Conservation (phyloP, 2,329 filamentous ascomycete genomes). For the Penicillium glabrum region DNA sequence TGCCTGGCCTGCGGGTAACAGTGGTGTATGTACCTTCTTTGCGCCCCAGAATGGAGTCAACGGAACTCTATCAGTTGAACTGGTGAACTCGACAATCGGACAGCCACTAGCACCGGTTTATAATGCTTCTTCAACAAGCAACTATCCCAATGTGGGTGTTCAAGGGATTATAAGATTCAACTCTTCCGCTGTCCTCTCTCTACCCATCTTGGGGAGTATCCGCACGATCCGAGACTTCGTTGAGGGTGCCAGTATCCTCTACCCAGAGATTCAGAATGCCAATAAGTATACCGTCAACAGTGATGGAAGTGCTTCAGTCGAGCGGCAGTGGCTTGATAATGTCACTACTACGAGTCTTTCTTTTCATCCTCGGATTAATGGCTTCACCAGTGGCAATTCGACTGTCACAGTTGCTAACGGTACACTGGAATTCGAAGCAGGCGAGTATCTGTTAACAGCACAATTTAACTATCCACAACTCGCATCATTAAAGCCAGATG, state of each 20-base stretch:
- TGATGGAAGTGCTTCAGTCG: constrained; percentile 50
- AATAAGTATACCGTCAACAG: constrained; percentile 46
- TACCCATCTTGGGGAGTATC: constrained; percentile 62
- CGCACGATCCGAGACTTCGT: constrained; percentile 63
- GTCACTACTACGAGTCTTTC: constrained; percentile 56
- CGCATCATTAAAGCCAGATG: constrained; percentile 50
- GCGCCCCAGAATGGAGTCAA: constrained; percentile 54
- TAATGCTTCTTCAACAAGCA: constrained; percentile 21
- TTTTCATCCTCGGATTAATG: constrained; percentile 40
- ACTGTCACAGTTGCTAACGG: constrained; percentile 38
- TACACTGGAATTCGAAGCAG: constrained; percentile 51
- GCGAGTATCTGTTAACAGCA: constrained; percentile 59
- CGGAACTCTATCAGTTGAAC: constrained; percentile 53
- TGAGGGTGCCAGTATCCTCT: constrained; percentile 57
- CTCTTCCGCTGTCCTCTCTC: constrained; percentile 54
- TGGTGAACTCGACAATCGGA: constrained; percentile 52
- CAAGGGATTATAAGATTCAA: constrained; percentile 58
- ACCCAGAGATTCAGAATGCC: constrained; percentile 56
- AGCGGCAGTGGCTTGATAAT: constrained; percentile 63
- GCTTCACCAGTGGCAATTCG: constrained; percentile 27
- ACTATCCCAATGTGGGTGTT: constrained; percentile 52
- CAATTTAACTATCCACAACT: constrained; percentile 64
- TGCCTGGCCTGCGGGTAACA: constrained; percentile 68
- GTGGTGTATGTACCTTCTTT: constrained; percentile 60
- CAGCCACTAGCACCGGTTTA: constrained; percentile 49